phyloP scores from a whole-genome alignment of 2,329 filamentous ascomycete genomes.

The Fusarium pseudonygamai region DNA sequence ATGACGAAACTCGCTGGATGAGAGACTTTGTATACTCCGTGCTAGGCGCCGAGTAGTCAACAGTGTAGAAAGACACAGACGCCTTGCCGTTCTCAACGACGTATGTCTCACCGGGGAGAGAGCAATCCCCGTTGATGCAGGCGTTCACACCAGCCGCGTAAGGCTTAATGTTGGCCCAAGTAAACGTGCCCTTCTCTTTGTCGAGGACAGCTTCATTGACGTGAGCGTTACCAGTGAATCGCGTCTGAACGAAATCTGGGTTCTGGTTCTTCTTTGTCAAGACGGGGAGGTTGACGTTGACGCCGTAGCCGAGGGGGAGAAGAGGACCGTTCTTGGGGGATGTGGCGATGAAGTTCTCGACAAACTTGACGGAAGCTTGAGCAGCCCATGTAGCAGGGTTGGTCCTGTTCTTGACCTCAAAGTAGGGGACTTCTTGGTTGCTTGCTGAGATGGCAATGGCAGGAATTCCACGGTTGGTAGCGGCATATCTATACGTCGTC shows the following conservation, averaged over 20 bases:
- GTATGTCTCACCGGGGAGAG: conserved; percentile 60
- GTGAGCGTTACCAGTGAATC: conserved; percentile 59
- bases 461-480: conserved; percentile 59
- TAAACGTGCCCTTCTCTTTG: conserved; percentile 55
- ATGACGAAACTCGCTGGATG: conserved; percentile 36
- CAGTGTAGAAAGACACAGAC: conserved; percentile 57
- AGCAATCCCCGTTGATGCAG: conserved; percentile 62
- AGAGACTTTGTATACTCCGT: conserved; percentile 38
- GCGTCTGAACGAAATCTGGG: conserved; percentile 57
- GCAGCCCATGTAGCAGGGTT: conserved; percentile 57
- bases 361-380: conserved; percentile 54
- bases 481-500: conserved; percentile 50
- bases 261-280: conserved; percentile 52
- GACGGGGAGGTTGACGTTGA: conserved; percentile 60
- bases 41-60: conserved; percentile 60
- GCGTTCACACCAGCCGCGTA: conserved; percentile 54
- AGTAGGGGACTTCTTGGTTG: conserved; percentile 55
- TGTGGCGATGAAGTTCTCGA: conserved; percentile 55
- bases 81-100: conserved; percentile 55
- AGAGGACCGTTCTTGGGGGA: conserved; percentile 44
- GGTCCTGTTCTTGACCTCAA: conserved; percentile 49
- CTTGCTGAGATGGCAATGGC: conserved; percentile 59
- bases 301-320: conserved; percentile 61
- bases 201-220: conserved; percentile 58
- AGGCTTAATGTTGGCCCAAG: conserved; percentile 51